These are phyloP conservation scores for Aspergillus calidoustus DNA, from an alignment of 2,329 filamentous ascomycete species.

Conservation along the genomic window DNA sequence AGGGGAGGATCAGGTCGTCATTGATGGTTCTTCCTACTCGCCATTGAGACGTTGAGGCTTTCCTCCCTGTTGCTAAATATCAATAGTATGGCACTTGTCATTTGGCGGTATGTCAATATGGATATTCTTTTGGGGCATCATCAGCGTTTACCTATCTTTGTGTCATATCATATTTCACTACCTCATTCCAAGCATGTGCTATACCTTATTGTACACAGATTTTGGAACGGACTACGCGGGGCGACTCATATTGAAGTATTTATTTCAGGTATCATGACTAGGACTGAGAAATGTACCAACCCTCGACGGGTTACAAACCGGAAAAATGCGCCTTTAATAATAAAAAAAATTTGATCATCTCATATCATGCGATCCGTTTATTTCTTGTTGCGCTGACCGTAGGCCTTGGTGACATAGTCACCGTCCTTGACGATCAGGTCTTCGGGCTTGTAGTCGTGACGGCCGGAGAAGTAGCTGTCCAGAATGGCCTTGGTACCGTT, in stretches of 20 bases:
- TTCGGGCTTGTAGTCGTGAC: constrained; percentile 83
- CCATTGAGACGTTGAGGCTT: too few relatives aligned
- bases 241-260: background rate
- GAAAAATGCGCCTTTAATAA: constrained; percentile 17
- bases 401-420: constrained; percentile 93
- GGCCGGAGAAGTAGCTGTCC: constrained; percentile 85
- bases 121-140: constrained; percentile 8
- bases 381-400: constrained; percentile 69
- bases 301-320: constrained; percentile 6
- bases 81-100: background rate
- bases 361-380: constrained; percentile 2
- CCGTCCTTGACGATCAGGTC: constrained; percentile 90
- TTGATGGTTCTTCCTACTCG: constrained; percentile 15
- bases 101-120: background rate
- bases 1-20: constrained; percentile 29
- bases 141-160: background rate
- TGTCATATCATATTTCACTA: background rate
- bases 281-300: constrained; percentile 6
- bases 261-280: constrained; percentile 30
- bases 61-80: background rate
- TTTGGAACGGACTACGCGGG: background rate
- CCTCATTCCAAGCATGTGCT: background rate
- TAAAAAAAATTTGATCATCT: constrained; percentile 19
- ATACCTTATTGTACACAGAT: background rate
- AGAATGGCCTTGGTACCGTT: constrained; percentile 87